Evolutionary conservation across 441 rosid species (phyloP).

Genomic region (Breynia disticha): DNA sequence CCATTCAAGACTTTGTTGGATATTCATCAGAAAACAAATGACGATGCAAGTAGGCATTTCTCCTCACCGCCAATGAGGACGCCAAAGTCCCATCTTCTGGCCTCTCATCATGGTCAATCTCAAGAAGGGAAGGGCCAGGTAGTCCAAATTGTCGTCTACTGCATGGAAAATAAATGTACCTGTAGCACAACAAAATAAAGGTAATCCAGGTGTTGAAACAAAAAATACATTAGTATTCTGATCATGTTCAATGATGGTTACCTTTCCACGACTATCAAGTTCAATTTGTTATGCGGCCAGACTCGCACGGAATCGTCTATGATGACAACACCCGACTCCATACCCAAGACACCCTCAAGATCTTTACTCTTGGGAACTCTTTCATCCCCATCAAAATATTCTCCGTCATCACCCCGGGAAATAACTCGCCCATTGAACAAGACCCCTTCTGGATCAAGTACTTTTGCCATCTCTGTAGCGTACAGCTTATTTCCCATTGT

Average conservation of each 20-base stretch:
- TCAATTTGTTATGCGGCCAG: conserved; percentile 92
- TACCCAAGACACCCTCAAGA: conserved; percentile 96
- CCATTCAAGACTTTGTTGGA: not conserved
- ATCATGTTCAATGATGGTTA: conserved; percentile 6
- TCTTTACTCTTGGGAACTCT: conserved; percentile 94
- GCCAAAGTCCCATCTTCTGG: conserved; percentile 97
- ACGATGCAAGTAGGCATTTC: not conserved
- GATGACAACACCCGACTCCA: conserved; percentile 94
- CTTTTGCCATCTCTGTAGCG: conserved; percentile 98
- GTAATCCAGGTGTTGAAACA: conserved; percentile 1
- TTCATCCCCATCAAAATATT: conserved; percentile 73
- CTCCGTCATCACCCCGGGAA: conserved; percentile 94
- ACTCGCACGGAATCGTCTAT: conserved; percentile 95
- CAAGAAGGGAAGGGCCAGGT: conserved; percentile 94
- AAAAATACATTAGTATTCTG: not conserved
- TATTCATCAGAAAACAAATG: not conserved
- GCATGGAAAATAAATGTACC: conserved; percentile 92
- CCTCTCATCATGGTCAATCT: conserved; percentile 93
- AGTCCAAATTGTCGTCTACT: conserved; percentile 98
- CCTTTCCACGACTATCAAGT: conserved; percentile 95
- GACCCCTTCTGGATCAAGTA: conserved; percentile 83
- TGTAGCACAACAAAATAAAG: conserved; percentile 23
- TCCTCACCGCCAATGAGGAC: conserved; percentile 83
- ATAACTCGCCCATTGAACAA: conserved; percentile 91
- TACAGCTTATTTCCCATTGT: conserved; percentile 98